A percentile compares a stretch with the other conserved stretches of the same genome.
phyloP scores from a whole-genome alignment of 495 filamentous ascomycete species.

The Astrothelium subdiscretum region DNA sequence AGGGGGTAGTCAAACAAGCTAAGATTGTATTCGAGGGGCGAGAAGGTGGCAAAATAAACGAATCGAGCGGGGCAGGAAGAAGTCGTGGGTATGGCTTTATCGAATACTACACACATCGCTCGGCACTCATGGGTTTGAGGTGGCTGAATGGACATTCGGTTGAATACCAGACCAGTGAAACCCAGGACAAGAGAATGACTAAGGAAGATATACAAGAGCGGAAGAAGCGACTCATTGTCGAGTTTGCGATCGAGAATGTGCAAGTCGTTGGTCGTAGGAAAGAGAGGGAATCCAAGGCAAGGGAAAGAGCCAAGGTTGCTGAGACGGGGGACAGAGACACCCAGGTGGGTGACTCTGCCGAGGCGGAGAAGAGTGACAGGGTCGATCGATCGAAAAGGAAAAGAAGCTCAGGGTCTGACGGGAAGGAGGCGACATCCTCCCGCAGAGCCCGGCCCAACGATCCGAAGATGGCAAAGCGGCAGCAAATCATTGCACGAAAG shows the following conservation, averaged over 20 bases:
- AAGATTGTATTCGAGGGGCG: slow-evolving; percentile 86
- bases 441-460: not conserved
- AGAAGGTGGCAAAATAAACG: slow-evolving; percentile 67
- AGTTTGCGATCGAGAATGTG: slow-evolving; percentile 98
- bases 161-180: slow-evolving; percentile 25
- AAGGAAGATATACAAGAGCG: slow-evolving; percentile 41
- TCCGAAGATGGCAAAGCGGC: slow-evolving; percentile 45
- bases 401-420: slow-evolving; percentile 31
- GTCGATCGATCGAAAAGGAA: slow-evolving; percentile 4
- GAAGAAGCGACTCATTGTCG: slow-evolving; percentile 76
- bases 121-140: slow-evolving; percentile 87
- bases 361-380: not conserved
- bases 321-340: slow-evolving; percentile 10
- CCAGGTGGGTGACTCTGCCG: slow-evolving; percentile 3
- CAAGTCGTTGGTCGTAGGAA: slow-evolving; percentile 74
- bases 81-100: slow-evolving; percentile 94
- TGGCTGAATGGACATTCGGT: slow-evolving; percentile 83
- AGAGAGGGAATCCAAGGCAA: slow-evolving; percentile 55
- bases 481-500: slow-evolving; percentile 59
- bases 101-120: slow-evolving; percentile 88
- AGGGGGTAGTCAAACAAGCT: slow-evolving; percentile 87
- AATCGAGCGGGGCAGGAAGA: slow-evolving; percentile 61
- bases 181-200: slow-evolving; percentile 21
- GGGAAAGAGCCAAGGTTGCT: slow-evolving; percentile 29
- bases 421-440: not conserved